A percentile compares a stretch with the other conserved stretches of the same genome.
These are phyloP conservation scores for Curvularia spicifera DNA, from an alignment of 2,329 filamentous ascomycete species.

Conservation along the genomic window DNA sequence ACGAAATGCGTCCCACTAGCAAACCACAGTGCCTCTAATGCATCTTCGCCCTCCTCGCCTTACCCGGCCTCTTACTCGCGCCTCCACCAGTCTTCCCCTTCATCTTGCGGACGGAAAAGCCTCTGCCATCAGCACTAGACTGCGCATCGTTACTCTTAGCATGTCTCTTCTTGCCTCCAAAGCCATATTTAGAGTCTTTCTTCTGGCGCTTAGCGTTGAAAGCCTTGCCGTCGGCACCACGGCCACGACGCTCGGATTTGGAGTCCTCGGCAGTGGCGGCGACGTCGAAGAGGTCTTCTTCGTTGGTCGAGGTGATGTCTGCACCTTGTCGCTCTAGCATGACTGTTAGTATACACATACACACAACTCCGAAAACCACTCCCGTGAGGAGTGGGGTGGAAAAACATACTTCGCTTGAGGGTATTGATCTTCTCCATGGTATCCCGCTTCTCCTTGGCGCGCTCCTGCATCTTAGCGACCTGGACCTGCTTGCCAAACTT, in stretches of 20 bases:
- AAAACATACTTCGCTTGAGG: constrained; percentile 86
- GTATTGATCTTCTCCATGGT: constrained; percentile 94
- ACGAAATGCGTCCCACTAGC: not conserved
- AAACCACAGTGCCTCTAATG: constrained; percentile 19
- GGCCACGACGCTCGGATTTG: constrained; percentile 51
- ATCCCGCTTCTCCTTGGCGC: constrained; percentile 88
- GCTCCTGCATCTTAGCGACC: constrained; percentile 92
- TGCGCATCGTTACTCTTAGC: constrained; percentile 87
- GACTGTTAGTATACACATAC: constrained; percentile 29
- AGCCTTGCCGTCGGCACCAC: constrained; percentile 37
- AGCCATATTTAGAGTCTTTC: constrained; percentile 94
- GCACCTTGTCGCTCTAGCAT: constrained; percentile 79
- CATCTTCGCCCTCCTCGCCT: constrained; percentile 44
- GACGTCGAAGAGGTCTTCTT: constrained; percentile 90
- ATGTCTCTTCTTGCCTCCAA: constrained; percentile 93
- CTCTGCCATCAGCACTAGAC: constrained; percentile 79
- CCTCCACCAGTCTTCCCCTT: constrained; percentile 61
- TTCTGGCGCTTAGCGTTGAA: constrained; percentile 79
- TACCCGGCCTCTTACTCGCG: constrained; percentile 43
- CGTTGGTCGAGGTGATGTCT: constrained; percentile 69
- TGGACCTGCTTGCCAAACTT: constrained; percentile 99
- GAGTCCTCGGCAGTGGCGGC: constrained; percentile 64
- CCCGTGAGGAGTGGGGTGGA: not conserved
- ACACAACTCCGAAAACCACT: not conserved
- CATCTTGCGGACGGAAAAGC: constrained; percentile 85